Base-by-base conservation (phyloP, 2,329 filamentous ascomycete species). In the Stagonosporopsis tanaceti region DNA sequence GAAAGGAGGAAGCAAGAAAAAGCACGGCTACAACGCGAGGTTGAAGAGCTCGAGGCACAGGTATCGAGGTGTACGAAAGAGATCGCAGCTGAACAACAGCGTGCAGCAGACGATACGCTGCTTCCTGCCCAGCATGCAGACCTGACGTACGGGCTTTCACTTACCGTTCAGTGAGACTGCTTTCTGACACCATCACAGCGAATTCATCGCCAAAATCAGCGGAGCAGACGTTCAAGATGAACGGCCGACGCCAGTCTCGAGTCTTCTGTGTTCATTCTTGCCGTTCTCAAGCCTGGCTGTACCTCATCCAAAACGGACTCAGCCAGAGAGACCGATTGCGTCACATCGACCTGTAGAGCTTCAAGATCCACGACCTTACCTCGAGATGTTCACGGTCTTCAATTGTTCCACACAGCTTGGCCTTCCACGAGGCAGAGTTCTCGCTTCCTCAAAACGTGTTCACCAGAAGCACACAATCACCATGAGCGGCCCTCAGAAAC, bases 351-450 rank as follows among this genome's bases (percentile, higher is more conserved):
- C 81, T 1, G 81, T 93, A 77, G 81, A 84, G 0, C 81, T 89
- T 1, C 79, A 82, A 0, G 85, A 93, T 58, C 85, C 89, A 47
- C 76, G 90, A 2, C 86, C 89, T 0, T 92, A 89, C 62, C 80
- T 93, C 0, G 85, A 89, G 42, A 81, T 89, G 8, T 92, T 95
- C 66, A 90, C 86, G 0, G 86, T 89, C 0, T 81, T 95, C 14
- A 80, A 79, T 0, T 87, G 90, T 55, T 81, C 81, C 0, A 88
- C 87, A 0, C 81, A 77, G 0, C 78, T 87, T 14, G 66, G 58
- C 17, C 53, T 76, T 1, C 65, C 72, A 20, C 57, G 56, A 17
- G 45, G 54, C 5, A 62, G 62, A n/a, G 30, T 60, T 7, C 41
- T 42, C 11, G 41, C 62, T 3, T 53, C 60, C 2, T 64, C 66